These are phyloP conservation scores for Coprinellus aureogranulatus DNA, from an alignment of 768 basidiomycete species.

Conservation along the genomic window DNA sequence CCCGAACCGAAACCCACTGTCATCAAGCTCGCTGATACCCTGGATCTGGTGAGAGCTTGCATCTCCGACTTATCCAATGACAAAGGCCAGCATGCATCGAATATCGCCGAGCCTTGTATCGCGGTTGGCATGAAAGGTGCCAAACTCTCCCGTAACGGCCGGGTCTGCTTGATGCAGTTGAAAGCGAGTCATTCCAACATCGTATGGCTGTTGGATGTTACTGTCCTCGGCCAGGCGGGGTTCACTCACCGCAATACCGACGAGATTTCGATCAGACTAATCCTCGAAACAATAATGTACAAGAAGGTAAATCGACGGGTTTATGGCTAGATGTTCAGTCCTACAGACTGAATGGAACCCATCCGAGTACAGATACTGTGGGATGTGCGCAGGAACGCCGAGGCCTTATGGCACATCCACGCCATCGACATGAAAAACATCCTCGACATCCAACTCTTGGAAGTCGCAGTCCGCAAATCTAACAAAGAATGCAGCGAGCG, in stretches of 20 bases:
- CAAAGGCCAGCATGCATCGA: too few species aligned
- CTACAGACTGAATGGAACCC: neutral
- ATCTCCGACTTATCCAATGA: neutral
- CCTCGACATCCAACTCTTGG: slow-evolving; percentile 33
- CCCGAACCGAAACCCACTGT: too few species aligned
- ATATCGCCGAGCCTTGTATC: neutral
- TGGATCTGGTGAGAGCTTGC: neutral
- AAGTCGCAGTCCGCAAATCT: slow-evolving; percentile 26
- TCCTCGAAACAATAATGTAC: neutral
- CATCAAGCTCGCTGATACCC: neutral
- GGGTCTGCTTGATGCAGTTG: slow-evolving; percentile 1
- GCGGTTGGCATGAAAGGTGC: slow-evolving; percentile 13
- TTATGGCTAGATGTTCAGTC: neutral
- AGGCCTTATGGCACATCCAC: slow-evolving; percentile 29
- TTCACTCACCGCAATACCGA: neutral
- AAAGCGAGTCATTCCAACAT: neutral
- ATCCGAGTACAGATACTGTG: neutral
- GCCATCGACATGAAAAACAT: slow-evolving; percentile 25
- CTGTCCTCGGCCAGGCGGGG: neutral
- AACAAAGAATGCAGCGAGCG: slow-evolving; percentile 15
- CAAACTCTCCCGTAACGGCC: slow-evolving; percentile 1
- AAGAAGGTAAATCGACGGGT: neutral
- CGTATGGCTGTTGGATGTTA: neutral
- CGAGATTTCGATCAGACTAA: neutral
- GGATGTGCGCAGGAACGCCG: slow-evolving; percentile 32